Evolutionary conservation across 345 rosid genomes (phyloP).

Genomic region (Brassica carinata): DNA sequence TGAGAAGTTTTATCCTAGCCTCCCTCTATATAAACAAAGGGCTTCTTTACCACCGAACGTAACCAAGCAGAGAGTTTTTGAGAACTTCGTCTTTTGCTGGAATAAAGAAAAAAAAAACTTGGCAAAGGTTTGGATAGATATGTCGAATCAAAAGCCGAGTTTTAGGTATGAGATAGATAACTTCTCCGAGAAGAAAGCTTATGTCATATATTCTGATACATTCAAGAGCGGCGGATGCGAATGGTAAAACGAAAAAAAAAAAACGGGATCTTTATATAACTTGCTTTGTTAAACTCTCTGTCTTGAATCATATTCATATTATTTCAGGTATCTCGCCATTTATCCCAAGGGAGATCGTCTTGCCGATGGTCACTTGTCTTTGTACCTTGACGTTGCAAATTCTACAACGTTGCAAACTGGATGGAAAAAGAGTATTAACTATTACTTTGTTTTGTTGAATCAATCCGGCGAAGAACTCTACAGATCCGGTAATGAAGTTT

Average conservation of each 20-base stretch:
- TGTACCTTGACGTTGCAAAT: background rate
- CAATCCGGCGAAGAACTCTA: background rate
- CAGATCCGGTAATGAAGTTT: background rate
- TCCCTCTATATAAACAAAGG: background rate
- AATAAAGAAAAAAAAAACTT: background rate
- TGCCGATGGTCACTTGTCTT: background rate
- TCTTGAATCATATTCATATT: background rate
- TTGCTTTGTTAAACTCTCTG: background rate
- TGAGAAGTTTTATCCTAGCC: background rate
- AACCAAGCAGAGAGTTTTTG: background rate
- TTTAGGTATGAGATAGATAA: background rate
- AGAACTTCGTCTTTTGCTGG: background rate
- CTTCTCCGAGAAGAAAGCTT: background rate
- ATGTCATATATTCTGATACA: background rate
- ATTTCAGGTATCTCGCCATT: background rate
- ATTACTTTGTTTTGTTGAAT: background rate
- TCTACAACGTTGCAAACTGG: background rate
- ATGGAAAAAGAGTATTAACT: background rate
- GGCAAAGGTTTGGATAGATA: background rate
- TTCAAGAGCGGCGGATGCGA: background rate
- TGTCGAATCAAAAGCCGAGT: background rate
- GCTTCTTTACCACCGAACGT: background rate
- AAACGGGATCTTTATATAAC: background rate
- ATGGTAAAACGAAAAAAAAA: background rate
- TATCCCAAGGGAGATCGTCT: background rate